Base-by-base conservation (phyloP, 2,329 filamentous ascomycete genomes). In the Penicillium polonicum region DNA sequence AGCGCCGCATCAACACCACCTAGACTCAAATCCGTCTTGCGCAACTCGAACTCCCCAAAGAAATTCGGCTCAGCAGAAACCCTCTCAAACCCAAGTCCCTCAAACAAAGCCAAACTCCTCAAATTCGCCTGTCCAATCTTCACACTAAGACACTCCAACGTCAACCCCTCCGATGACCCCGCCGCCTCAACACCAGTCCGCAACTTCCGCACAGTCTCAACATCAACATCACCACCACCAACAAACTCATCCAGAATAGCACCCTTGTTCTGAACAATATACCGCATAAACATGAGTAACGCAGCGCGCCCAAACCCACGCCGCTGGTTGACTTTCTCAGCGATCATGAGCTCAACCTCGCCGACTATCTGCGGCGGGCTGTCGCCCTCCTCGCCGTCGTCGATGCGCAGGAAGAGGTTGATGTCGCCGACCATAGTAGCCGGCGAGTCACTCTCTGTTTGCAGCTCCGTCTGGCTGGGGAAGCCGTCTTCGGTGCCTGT, bases 291-390 rank as follows among this genome's bases (percentile, higher is more conserved):
- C 0, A 85, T 77, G 3, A 85, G 70, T 1, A 96, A 79, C 0
- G 89, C 84, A 0, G 84, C 83, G 5, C 80, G 78, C 0, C 91
- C 92, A 7, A 86, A 77, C 0, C 91, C 91, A 8, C 79, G 77
- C 0, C 88, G 79, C 25, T 87, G 85, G 31, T 85, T 76, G 0
- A 72, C 68, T 5, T 75, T 75, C 2, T 79, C 76, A 0, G 91
- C 91, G 60, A 96, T 87, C 92, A 96, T 96, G 62, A 96, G 83
- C 73, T 96, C 91, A 7, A 96, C 75, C 70, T 96, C 92, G 25
- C 89, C 92, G 4, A 88, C 74, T 10, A 80, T 64, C 27, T 68
- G 64, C 0, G 72, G 69, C 0, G 65, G 65, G 0, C 70, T 69
- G 0, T 70, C 69, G 0, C 73, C 68, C 17, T 67, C 79, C 0